Evolutionary conservation across 345 rosid species (phyloP), one percentile per base, ranked within the genome.

Genomic region (Noccaea caerulescens): DNA sequence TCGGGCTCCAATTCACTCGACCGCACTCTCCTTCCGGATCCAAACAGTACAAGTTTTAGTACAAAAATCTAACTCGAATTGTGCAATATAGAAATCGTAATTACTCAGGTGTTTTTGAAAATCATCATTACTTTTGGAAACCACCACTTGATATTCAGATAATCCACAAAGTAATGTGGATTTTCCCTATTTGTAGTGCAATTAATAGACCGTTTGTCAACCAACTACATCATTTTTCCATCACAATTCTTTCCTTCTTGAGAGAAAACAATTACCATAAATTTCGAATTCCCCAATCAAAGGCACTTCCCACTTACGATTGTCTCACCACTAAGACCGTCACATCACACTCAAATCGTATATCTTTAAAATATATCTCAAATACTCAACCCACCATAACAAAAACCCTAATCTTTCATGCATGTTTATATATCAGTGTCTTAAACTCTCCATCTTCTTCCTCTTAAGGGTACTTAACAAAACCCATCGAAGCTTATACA

Each of bases 371-470:
- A 44, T 34, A 74, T 52, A 49, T 60, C 33, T 61, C 49, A 68
- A 68, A 68, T 61, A 75, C 73, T 75, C 78, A 68, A 67, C 53
- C 49, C 68, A 67, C 68, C 42, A 43, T 34, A 43, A 75, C 25
- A 12, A 12, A 51, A 60, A 61, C 63, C 63, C 51, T 67, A 75
- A 7, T 20, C 8, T 68, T n/a, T 50, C 20, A 5, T 60, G 63
- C 42, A 37, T 67, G 10, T 51, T 59, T 66, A 58, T 47, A 73
- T 44, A 54, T 7, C n/a, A 6, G 6, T 41, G n/a, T 69, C 34
- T 27, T 16, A 33, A 50, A 23, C 14, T 39, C 53, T 60, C 43
- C 47, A 51, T 33, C 42, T 58, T 58, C 16, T 10, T 57, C 20
- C 33, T 60, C 13, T 18, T 37, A 51, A 18, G 33, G 45, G 50